phyloP scores from a whole-genome alignment of 352 stramenopile genomes.

The Peronospora destructor region DNA sequence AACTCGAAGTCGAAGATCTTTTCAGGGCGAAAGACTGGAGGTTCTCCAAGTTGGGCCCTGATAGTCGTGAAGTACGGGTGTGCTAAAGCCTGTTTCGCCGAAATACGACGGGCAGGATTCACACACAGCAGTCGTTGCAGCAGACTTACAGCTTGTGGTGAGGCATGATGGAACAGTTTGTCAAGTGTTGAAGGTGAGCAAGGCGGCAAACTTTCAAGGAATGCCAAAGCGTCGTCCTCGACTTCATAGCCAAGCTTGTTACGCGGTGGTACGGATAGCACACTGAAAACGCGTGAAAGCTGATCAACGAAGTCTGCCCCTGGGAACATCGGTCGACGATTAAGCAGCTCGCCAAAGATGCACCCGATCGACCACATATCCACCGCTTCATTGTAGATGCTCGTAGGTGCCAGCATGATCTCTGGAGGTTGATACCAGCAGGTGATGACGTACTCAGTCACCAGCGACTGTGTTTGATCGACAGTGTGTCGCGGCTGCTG shows the following conservation, averaged over 20 bases:
- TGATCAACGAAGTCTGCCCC: slow-evolving; percentile 79
- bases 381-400: slow-evolving; percentile 66
- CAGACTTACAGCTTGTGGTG: slow-evolving; percentile 59
- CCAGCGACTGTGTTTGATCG: slow-evolving; percentile 56
- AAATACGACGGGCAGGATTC: slow-evolving; percentile 87
- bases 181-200: slow-evolving; percentile 61
- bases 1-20: slow-evolving; percentile 81
- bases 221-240: slow-evolving; percentile 69
- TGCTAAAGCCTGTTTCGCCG: slow-evolving; percentile 81
- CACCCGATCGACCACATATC: slow-evolving; percentile 87
- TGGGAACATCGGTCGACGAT: slow-evolving; percentile 67
- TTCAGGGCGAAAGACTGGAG: slow-evolving; percentile 54
- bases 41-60: slow-evolving; percentile 57
- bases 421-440: slow-evolving; percentile 80
- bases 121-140: slow-evolving; percentile 74
- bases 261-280: slow-evolving; percentile 55
- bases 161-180: slow-evolving; percentile 64
- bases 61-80: slow-evolving; percentile 89
- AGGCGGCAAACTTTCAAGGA: slow-evolving; percentile 63
- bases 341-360: slow-evolving; percentile 92
- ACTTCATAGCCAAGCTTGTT: slow-evolving; percentile 75
- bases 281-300: slow-evolving; percentile 63
- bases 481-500: slow-evolving; percentile 23
- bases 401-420: slow-evolving; percentile 80
- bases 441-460: slow-evolving; percentile 85